Base-by-base conservation (phyloP, 2,329 filamentous ascomycete species). In the Trichoderma sp. region DNA sequence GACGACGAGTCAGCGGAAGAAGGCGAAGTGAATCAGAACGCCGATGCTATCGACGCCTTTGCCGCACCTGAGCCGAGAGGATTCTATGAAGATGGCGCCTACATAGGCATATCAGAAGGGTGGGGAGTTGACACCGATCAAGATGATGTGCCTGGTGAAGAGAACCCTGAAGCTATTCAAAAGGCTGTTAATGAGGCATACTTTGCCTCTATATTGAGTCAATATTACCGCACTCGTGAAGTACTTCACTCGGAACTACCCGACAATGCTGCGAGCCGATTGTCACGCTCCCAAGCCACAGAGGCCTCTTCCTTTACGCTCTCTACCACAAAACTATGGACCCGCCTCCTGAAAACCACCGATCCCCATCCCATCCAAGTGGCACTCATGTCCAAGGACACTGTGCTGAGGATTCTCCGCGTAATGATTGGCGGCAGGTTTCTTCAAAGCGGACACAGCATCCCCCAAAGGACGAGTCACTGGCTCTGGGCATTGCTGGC, bases 401-500 rank as follows among this genome's bases (percentile, higher is more conserved):
- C 86, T 53, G 84, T 91, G 3, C 80, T 94, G 59, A 84, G 86
- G 39, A 82, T 94, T 35, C 76, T 97, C 45, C 84, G 86, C 29
- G 82, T 94, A 63, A 80, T 92, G n/a, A 81, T 90, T 32, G 83
- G 84, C 19, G 87, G 87, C 63, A 87, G 87, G 69, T 87, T 91
- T 61, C 84, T 90, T 64, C 85, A 84, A 54, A 85, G 84, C 59
- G 86, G 85, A n/a, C 79, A 82, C 25, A 83, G 84, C 34, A 81
- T 93, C 34, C 83, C 87, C 29, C 85, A 87, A 72, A 86, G 89
- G 57, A 88, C 92, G 5, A 93, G 92, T 69, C 85, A 88, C 17
- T 98, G 94, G 94, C 82, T 92, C 4, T 97, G 93, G 94, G 89
- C 90, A 0, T 78, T 97, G 67, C 82, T 97, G 53, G 92, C 91